Conservation (phyloP, 2,329 filamentous ascomycete genomes). For the Penicillium crustosum region DNA sequence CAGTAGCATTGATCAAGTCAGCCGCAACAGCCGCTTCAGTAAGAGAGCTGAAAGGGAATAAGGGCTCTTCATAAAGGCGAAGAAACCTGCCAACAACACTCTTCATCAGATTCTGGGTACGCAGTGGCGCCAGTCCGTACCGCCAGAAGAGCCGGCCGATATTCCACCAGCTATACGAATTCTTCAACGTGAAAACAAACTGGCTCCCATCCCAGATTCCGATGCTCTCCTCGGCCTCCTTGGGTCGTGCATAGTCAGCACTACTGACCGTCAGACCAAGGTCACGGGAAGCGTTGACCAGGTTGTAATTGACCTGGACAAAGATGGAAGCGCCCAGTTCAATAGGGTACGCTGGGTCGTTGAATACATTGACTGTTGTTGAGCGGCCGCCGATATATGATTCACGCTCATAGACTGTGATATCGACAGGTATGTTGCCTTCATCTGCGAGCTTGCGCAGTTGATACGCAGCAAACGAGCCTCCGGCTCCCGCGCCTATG, state of each 20-base stretch:
- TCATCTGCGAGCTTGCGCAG: slow-evolving; percentile 68
- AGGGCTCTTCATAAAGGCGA: slow-evolving; percentile 73
- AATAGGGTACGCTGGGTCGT: slow-evolving; percentile 65
- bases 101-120: slow-evolving; percentile 71
- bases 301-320: slow-evolving; percentile 77
- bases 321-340: slow-evolving; percentile 94
- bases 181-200: slow-evolving; percentile 68
- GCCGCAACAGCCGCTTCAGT: slow-evolving; percentile 67
- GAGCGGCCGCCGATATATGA: slow-evolving; percentile 79
- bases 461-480: slow-evolving; percentile 83
- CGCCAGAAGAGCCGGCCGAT: slow-evolving; percentile 76
- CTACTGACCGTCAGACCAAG: slow-evolving; percentile 67
- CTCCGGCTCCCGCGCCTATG: slow-evolving; percentile 82
- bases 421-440: slow-evolving; percentile 63
- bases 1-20: slow-evolving; percentile 65
- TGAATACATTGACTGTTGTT: slow-evolving; percentile 77
- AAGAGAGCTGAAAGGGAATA: slow-evolving; percentile 81
- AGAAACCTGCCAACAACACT: slow-evolving; percentile 70
- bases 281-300: slow-evolving; percentile 68
- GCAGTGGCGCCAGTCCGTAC: slow-evolving; percentile 77
- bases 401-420: slow-evolving; percentile 84
- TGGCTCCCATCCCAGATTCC: slow-evolving; percentile 80
- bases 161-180: slow-evolving; percentile 73
- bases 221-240: slow-evolving; percentile 53
- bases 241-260: slow-evolving; percentile 49